These are phyloP conservation scores for Hondaea fermentalgiana DNA, from an alignment of 108 stramenopile species.

Conservation along the genomic window DNA sequence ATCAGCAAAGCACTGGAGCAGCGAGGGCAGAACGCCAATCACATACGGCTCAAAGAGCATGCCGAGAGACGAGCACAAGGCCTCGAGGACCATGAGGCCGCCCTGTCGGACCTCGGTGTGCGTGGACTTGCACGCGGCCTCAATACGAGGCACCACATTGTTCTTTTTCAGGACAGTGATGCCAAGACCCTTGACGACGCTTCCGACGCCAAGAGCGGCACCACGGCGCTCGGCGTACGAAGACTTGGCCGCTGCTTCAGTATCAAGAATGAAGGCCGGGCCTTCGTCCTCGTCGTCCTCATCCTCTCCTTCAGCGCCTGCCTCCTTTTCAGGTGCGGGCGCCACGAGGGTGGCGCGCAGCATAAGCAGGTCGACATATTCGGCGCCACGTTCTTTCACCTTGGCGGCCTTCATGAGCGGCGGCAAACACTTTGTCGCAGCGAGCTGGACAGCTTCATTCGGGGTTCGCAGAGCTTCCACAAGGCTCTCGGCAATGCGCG, in stretches of 20 bases:
- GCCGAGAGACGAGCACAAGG: slow-evolving; percentile 73
- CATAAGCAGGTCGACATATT: neutral
- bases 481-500: slow-evolving; percentile 38
- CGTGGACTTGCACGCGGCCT: slow-evolving; percentile 63
- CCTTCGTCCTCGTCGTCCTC: neutral
- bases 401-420: slow-evolving; percentile 38
- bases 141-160: slow-evolving; percentile 70
- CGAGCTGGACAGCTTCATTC: slow-evolving; percentile 45
- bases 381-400: neutral
- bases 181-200: slow-evolving; percentile 93
- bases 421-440: slow-evolving; percentile 46
- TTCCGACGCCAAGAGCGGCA: slow-evolving; percentile 89
- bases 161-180: slow-evolving; percentile 84
- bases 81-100: slow-evolving; percentile 85
- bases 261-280: slow-evolving; percentile 13
- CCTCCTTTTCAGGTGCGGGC: neutral
- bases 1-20: slow-evolving; percentile 86
- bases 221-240: slow-evolving; percentile 57
- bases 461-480: slow-evolving; percentile 41
- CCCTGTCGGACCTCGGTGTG: slow-evolving; percentile 67
- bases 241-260: neutral
- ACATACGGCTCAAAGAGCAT: slow-evolving; percentile 98
- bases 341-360: neutral
- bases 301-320: neutral
- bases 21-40: slow-evolving; percentile 83